Conservation (phyloP, 257 asterid species). For the Nicotiana noctiflora region DNA sequence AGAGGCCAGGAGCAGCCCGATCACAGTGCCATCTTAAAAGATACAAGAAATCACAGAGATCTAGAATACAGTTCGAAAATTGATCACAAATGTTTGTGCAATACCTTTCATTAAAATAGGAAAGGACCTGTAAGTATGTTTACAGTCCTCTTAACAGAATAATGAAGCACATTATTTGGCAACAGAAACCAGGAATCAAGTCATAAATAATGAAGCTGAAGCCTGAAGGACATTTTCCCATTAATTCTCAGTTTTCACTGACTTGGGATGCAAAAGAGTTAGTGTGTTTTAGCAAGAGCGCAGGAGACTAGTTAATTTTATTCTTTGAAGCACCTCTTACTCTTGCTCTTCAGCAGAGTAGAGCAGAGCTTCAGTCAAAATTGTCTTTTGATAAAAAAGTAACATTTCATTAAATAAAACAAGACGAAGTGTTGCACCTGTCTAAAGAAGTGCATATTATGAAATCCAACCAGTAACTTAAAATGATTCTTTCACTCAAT, state of each 20-base stretch:
- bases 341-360: neutral
- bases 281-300: neutral
- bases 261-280: neutral
- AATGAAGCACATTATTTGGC: conserved; percentile 4
- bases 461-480: neutral
- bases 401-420: conserved; percentile 1
- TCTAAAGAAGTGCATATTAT: neutral
- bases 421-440: neutral
- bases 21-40: neutral
- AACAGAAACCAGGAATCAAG: neutral
- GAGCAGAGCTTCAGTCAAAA: neutral
- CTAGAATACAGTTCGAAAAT: neutral
- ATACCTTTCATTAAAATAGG: neutral
- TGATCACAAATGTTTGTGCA: neutral
- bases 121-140: neutral
- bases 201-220: conserved; percentile 1
- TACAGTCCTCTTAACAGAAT: neutral
- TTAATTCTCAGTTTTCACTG: neutral
- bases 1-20: neutral
- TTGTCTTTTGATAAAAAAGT: neutral
- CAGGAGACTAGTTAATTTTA: neutral
- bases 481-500: neutral
- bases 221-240: neutral
- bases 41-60: conserved; percentile 1
- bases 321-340: neutral